Base-by-base conservation (phyloP, 768 basidiomycete species). In the Lactarius vividus region DNA sequence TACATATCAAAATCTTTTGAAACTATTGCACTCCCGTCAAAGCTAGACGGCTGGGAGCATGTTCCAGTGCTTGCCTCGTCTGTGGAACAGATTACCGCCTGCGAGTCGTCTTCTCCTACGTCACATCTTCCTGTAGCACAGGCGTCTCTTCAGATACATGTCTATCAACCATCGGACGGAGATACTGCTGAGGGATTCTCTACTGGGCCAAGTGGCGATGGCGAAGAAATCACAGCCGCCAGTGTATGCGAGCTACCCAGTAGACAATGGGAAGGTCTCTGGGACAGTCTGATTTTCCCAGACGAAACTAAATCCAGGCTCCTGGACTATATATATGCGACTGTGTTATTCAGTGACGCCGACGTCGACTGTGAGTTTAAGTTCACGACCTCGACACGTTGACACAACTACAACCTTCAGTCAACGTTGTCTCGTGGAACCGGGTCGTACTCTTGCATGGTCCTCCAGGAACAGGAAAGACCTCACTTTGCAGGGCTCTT, bases 391-490 rank as follows among this genome's bases (percentile, higher is more conserved):
- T 56, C 56, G 26, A 54, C 57, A 23, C 62, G 61, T 59, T 72
- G 28, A 57, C 44, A 39, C 44, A 49, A 61, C 46, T 33, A 26
- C n/a, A 5, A 39, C 40, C n/a, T 58, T 2, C 64, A 92, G 91
- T 87, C 76, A 96, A 98, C 72, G 82, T 98, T 42, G 87, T 98
- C 13, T 88, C 93, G 0, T 98, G 96, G 95, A 98, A 98, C 73
- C 87, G 96, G 2, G 89, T 99, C 16, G 91, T 98, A 1, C 79
- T 99, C 9, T 80, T 99, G 16, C 96, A 98, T 74, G 97, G 97
- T 0, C 97, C 97, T 28, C 97, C 97, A 2, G 97, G 97, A 0
- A 98, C 97, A 1, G 96, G 97, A 15, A 98, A 99, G 79, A 98
- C 97, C 0, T 94, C 92, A 1, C 80, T 99, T 2, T 98, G 95